Base-by-base conservation (phyloP, 1,139 yeast genomes). In the Saccharomyces uvarum region DNA sequence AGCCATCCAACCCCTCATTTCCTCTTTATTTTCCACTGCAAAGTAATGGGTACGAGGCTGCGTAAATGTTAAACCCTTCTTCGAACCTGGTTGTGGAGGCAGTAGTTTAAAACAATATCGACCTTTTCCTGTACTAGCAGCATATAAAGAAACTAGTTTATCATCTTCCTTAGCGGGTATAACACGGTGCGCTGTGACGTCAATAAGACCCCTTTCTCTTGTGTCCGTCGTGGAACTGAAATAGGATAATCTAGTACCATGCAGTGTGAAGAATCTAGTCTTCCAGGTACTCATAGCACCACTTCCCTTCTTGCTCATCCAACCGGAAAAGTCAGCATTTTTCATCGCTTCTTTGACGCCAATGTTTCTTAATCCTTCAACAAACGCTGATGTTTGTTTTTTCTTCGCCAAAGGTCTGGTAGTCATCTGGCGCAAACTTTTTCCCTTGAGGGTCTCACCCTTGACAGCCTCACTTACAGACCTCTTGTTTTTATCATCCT, bases 71-170 rank as follows among this genome's bases (percentile, higher is more conserved):
- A 93, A 80, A 0, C 98, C 98, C 71, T 91, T 93, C 62, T 86
- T 84, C 58, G 93, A 88, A 0, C 99, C 99, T 0, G 99, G 99
- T 0, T 96, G 97, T 0, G 99, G 99, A 4, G 99, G 99, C 2
- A 91, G 83, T 14, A 93, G 71, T 70, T 93, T 93, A 75, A 93
- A 93, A 66, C 97, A 90, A 68, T 83, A 88, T 49, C 96, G 78
- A 16, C 98, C 98, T 53, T 88, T 87, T 13, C 97, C 97, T 3
- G 96, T 87, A 38, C 95, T 84, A 1, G 97, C 93, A 0, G 98
- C 97, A 72, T 88, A 88, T 54, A 91, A 73, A 0, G 97, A 88
- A 49, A 90, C 83, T 58, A 88, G 77, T 66, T 86, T 81, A 69
- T 90, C 97, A 54, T 84, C 88, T 51, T 82, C 81, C 56, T 72